phyloP scores from a whole-genome alignment of 2,329 filamentous ascomycete genomes.

The Diaporthe capsici region DNA sequence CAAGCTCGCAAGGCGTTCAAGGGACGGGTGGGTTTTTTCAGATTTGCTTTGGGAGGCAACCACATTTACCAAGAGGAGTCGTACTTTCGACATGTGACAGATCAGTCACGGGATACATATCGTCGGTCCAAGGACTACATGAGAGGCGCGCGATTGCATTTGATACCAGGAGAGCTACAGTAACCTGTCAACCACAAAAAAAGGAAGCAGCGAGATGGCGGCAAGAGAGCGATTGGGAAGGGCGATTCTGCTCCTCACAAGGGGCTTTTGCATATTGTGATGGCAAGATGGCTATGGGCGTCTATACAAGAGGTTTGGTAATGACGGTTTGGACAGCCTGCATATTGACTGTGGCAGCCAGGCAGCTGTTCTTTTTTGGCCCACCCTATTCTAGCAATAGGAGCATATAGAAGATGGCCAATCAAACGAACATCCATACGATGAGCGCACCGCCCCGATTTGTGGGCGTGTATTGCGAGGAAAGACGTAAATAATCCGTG shows the following conservation, averaged over 20 bases:
- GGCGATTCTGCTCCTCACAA: not conserved
- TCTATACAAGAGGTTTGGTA: conserved; percentile 10
- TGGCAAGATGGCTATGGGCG: not conserved
- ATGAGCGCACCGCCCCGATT: not conserved
- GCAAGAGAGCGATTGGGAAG: not conserved
- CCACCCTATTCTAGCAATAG: not conserved
- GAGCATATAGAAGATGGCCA: not conserved
- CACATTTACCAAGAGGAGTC: conserved; percentile 23
- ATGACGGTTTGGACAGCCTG: conserved; percentile 18
- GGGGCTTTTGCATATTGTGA: conserved; percentile 18
- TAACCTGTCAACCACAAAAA: not conserved
- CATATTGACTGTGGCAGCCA: conserved; percentile 1
- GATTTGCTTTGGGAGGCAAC: conserved; percentile 22
- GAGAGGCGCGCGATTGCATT: conserved; percentile 36
- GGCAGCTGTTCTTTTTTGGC: not conserved
- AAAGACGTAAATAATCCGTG: not conserved
- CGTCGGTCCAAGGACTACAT: conserved; percentile 9
- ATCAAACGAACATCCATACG: not conserved
- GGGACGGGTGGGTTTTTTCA: conserved; percentile 4
- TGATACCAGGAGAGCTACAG: conserved; percentile 36
- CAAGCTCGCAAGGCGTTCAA: conserved; percentile 35
- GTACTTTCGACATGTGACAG: conserved; percentile 13
- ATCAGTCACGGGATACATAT: not conserved
- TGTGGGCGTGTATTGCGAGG: not conserved
- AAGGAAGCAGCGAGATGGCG: not conserved